These are phyloP conservation scores for Alternaria triticina DNA, from an alignment of 2,329 filamentous ascomycete genomes.

Conservation along the genomic window DNA sequence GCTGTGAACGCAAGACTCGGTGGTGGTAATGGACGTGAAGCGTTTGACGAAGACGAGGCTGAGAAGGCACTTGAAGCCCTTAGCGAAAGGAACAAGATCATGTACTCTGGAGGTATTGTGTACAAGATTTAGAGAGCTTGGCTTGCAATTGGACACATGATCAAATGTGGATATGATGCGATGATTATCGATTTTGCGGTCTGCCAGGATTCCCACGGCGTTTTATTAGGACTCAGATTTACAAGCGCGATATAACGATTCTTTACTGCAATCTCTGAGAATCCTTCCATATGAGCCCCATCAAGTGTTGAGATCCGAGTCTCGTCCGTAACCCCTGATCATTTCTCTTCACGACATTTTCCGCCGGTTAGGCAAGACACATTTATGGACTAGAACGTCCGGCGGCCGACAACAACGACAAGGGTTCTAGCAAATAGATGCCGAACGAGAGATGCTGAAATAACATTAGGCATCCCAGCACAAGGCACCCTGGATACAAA, in stretches of 20 bases:
- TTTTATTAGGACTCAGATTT: background rate
- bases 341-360: no score
- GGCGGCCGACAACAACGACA: background rate
- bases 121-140: constrained; percentile 52
- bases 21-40: constrained; percentile 60
- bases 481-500: background rate
- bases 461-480: background rate
- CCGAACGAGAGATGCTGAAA: background rate
- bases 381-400: background rate
- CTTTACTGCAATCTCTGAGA: background rate
- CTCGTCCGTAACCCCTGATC: no score
- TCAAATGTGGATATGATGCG: background rate
- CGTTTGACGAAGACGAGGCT: constrained; percentile 75
- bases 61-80: constrained; percentile 78
- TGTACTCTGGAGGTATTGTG: constrained; percentile 63
- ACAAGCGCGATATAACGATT: background rate
- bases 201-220: background rate
- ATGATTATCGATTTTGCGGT: background rate
- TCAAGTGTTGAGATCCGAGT: background rate
- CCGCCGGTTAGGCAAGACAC: background rate
- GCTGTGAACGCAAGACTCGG: constrained; percentile 79
- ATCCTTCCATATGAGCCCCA: background rate
- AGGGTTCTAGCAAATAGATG: background rate
- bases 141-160: background rate
- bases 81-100: constrained; percentile 86